These are phyloP conservation scores for Aureobasidium sp. DNA, from an alignment of 2,329 filamentous ascomycete genomes.

Conservation along the genomic window DNA sequence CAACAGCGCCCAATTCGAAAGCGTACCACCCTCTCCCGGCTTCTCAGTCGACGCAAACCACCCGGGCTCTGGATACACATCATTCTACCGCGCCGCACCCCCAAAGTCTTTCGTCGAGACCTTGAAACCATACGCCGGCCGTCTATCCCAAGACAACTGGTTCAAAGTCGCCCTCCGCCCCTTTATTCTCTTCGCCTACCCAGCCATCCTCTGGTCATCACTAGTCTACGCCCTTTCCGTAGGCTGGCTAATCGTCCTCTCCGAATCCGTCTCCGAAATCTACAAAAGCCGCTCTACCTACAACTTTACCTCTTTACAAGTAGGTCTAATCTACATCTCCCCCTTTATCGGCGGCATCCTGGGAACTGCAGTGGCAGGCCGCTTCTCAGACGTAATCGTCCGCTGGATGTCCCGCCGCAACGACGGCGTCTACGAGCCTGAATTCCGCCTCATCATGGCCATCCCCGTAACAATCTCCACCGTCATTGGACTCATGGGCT, in stretches of 20 bases:
- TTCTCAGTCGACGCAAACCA: not conserved
- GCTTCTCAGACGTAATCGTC: conserved; percentile 77
- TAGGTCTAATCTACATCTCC: conserved; percentile 79
- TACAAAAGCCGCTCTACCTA: conserved; percentile 63
- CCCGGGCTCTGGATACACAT: conserved; percentile 50
- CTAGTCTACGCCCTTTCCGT: conserved; percentile 79
- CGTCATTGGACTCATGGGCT: conserved; percentile 82
- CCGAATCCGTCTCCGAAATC: conserved; percentile 74
- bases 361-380: conserved; percentile 85
- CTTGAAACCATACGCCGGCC: conserved; percentile 68
- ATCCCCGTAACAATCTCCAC: conserved; percentile 70
- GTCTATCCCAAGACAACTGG: conserved; percentile 72
- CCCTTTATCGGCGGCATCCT: conserved; percentile 83
- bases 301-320: conserved; percentile 71
- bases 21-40: not conserved
- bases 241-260: conserved; percentile 92
- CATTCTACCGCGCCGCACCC: conserved; percentile 56
- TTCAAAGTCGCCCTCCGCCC: conserved; percentile 67
- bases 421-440: conserved; percentile 86
- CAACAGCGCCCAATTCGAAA: not conserved
- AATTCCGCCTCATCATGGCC: conserved; percentile 86
- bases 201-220: conserved; percentile 80
- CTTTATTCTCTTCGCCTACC: conserved; percentile 80
- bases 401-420: conserved; percentile 74
- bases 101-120: conserved; percentile 64